Conservation (phyloP, 306 rosid species). For the Cucumis melo region DNA sequence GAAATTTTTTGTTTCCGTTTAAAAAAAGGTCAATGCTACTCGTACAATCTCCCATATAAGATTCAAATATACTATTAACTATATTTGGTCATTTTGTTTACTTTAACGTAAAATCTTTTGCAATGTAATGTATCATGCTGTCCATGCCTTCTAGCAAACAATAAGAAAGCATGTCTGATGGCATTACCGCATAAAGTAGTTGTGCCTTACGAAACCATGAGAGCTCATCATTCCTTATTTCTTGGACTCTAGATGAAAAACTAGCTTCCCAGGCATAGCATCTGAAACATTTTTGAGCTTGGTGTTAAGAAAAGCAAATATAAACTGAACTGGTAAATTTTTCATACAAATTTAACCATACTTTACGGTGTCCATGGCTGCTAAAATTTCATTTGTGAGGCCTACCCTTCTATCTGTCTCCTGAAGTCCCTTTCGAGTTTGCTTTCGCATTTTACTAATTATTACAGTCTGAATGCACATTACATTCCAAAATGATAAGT, state of each 20-base stretch:
- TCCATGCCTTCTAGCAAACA: background rate
- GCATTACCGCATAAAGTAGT: conserved; percentile 57
- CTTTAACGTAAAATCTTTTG: background rate
- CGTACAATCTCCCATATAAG: background rate
- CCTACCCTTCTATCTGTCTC: conserved; percentile 84
- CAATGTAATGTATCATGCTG: background rate
- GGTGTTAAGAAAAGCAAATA: conserved; percentile 5
- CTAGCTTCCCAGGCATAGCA: conserved; percentile 92
- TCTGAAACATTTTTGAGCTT: conserved; percentile 37
- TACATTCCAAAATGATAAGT: background rate
- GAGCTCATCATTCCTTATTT: conserved; percentile 49
- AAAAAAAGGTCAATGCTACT: background rate
- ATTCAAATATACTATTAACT: background rate
- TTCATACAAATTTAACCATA: conserved; percentile 21
- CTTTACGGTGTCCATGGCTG: conserved; percentile 90
- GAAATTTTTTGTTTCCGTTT: no score
- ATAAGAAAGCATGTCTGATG: conserved; percentile 8
- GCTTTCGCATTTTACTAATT: conserved; percentile 57
- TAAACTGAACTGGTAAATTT: background rate
- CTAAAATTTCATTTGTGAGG: conserved; percentile 65
- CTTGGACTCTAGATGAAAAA: conserved; percentile 56
- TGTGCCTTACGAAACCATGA: conserved; percentile 62
- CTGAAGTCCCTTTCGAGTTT: conserved; percentile 59
- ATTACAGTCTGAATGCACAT: conserved; percentile 35
- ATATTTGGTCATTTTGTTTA: background rate